Evolutionary conservation across 2,329 filamentous ascomycete genomes (phyloP), one percentile per base, ranked within the genome.

Genomic region (Penicillium verrucosum): DNA sequence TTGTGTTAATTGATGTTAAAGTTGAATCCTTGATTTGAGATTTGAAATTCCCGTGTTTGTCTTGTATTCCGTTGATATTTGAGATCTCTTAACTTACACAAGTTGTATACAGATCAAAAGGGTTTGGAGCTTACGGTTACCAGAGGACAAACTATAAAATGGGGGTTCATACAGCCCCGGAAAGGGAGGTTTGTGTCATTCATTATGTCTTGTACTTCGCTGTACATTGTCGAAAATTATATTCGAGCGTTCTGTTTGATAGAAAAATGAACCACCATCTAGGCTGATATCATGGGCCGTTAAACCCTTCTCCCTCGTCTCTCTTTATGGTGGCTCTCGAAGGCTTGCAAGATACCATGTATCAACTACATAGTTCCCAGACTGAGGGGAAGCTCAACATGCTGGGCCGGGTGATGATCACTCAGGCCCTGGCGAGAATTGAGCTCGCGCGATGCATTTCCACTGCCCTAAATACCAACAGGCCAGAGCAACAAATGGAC

Each of bases 1-100:
- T 51, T n/a, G 14, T 36, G 18, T 36, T 47, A 49, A 54, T 49
- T 36, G 51, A 54, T 49, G 25, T 53, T 44, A 7, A 7, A 12
- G n/a, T 45, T 27, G 27, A 23, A n/a, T 38, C 27, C 8, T 29
- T 23, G 38, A 25, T 14, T 44, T 52, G 49, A 34, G 30, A 44
- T 14, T 44, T 52, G 40, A 34, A 30, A 44, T 36, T 29, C 12
- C 44, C 16, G 34, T 18, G 23, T 51, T 12, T 30, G 36, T 51
- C 14, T 46, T 16, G 8, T 25, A 11, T 6, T n/a, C 18, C n/a
- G 25, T 51, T 44, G 16, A n/a, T 45, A 25, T 32, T 32, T 32
- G 11, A 32, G 12, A 25, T 34, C 30, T n/a, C 11, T 49, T 23
- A 42, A 8, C 7, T 11, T 48, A 36, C 27, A 48, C 43, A 54